phyloP scores from a whole-genome alignment of 495 filamentous ascomycete species.

The Aspergillus mulundensis region DNA sequence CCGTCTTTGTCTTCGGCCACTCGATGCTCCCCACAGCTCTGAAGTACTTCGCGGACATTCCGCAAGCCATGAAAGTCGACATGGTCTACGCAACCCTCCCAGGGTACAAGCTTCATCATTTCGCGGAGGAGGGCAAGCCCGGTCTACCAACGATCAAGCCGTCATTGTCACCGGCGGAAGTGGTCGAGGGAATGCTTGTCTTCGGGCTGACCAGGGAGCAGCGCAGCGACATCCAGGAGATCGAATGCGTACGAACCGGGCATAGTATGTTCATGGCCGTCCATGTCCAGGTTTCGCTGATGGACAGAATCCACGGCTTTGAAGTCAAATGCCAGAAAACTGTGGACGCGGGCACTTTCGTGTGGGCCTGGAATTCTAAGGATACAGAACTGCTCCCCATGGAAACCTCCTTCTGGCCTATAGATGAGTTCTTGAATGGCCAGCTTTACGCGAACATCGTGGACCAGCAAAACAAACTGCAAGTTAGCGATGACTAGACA shows the following conservation, averaged over 20 bases:
- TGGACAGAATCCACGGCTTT: not conserved
- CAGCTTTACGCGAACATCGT: slow-evolving; percentile 22
- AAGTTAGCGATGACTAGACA: not conserved
- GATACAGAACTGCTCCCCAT: slow-evolving; percentile 14
- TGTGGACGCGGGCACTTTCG: slow-evolving; percentile 24
- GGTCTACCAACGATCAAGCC: slow-evolving; percentile 20
- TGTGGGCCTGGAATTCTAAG: slow-evolving; percentile 18
- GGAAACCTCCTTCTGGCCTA: slow-evolving; percentile 12
- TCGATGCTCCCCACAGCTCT: slow-evolving; percentile 30
- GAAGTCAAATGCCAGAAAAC: slow-evolving; percentile 9
- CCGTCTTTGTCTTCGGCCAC: slow-evolving; percentile 25
- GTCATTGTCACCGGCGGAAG: slow-evolving; percentile 12
- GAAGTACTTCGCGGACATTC: slow-evolving; percentile 20
- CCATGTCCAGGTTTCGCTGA: slow-evolving; percentile 19
- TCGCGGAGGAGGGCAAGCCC: not conserved
- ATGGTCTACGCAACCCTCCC: slow-evolving; percentile 26
- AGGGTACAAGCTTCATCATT: slow-evolving; percentile 22
- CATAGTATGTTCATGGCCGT: slow-evolving; percentile 20
- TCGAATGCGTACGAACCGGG: slow-evolving; percentile 15
- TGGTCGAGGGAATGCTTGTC: slow-evolving; percentile 28
- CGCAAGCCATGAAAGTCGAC: slow-evolving; percentile 15
- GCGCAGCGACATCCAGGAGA: slow-evolving; percentile 21
- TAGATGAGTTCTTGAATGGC: slow-evolving; percentile 19
- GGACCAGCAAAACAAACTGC: not conserved
- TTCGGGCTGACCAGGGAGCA: slow-evolving; percentile 24